Evolutionary conservation across 768 basidiomycete species (phyloP).

Genomic region (Leccinum boreale): DNA sequence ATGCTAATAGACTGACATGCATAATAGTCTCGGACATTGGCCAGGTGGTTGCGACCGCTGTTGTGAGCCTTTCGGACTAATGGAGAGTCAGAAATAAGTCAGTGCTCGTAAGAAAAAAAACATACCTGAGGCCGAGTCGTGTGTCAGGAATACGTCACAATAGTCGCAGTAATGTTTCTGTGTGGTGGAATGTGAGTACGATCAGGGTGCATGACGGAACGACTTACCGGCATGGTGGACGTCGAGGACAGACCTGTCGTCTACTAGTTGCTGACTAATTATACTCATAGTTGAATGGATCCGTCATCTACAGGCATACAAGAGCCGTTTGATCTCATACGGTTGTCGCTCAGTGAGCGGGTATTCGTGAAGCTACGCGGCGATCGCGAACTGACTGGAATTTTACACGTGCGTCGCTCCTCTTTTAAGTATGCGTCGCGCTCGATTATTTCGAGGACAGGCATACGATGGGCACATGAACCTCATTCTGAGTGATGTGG

Average conservation of each 20-base stretch:
- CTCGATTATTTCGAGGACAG: conserved; percentile 40
- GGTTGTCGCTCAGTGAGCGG: conserved; percentile 93
- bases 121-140: conserved; percentile 89
- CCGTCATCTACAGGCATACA: conserved; percentile 72
- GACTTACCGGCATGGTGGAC: conserved; percentile 64
- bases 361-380: conserved; percentile 97
- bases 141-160: conserved; percentile 91
- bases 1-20: conserved; percentile 58
- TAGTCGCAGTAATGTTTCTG: conserved; percentile 95
- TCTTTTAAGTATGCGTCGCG: background rate
- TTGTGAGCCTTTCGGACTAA: conserved; percentile 97
- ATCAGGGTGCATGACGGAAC: background rate
- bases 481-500: conserved; percentile 94
- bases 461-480: conserved; percentile 99
- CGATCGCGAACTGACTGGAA: conserved; percentile 86
- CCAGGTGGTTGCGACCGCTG: conserved; percentile 92
- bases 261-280: conserved; percentile 28
- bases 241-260: conserved; percentile 15
- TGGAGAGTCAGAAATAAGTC: conserved; percentile 2
- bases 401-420: conserved; percentile 78
- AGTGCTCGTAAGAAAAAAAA: conserved; percentile 1
- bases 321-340: conserved; percentile 96
- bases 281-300: conserved; percentile 50
- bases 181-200: conserved; percentile 25
- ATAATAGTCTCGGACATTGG: conserved; percentile 97